Conservation (phyloP, 2,329 filamentous ascomycete genomes). For the Fusarium burgessii region DNA sequence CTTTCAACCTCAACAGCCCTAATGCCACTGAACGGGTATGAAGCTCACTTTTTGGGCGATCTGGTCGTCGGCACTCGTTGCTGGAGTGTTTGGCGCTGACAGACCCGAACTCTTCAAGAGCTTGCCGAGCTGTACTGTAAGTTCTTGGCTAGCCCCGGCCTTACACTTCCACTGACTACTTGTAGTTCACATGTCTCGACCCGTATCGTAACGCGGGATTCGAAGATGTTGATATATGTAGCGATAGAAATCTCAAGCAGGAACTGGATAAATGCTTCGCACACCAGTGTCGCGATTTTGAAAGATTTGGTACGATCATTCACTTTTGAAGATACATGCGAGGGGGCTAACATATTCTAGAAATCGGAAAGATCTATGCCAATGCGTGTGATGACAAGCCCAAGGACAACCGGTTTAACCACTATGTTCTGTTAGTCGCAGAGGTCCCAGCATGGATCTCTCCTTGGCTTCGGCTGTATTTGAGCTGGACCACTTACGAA, state of each 20-base stretch:
- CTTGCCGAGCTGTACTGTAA: slow-evolving; percentile 27
- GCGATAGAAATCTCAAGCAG: not conserved
- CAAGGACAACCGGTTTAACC: slow-evolving; percentile 48
- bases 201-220: not conserved
- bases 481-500: slow-evolving; percentile 49
- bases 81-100: slow-evolving; percentile 25
- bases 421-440: slow-evolving; percentile 53
- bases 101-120: slow-evolving; percentile 23
- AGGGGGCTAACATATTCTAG: slow-evolving; percentile 36
- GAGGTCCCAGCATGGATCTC: slow-evolving; percentile 52
- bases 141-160: not conserved
- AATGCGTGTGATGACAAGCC: slow-evolving; percentile 49
- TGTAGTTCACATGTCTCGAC: slow-evolving; percentile 22
- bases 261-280: slow-evolving; percentile 30
- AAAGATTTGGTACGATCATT: slow-evolving; percentile 35
- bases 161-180: not conserved
- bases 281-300: slow-evolving; percentile 30
- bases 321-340: not conserved
- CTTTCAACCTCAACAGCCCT: slow-evolving; percentile 8
- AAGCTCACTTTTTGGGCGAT: slow-evolving; percentile 36
- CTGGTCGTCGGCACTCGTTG: slow-evolving; percentile 27
- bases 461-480: slow-evolving; percentile 54
- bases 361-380: slow-evolving; percentile 50
- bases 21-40: slow-evolving; percentile 38
- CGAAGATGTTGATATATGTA: slow-evolving; percentile 30